These are phyloP conservation scores for Nasturtium officinale DNA, from an alignment of 345 rosid species.

Conservation along the genomic window DNA sequence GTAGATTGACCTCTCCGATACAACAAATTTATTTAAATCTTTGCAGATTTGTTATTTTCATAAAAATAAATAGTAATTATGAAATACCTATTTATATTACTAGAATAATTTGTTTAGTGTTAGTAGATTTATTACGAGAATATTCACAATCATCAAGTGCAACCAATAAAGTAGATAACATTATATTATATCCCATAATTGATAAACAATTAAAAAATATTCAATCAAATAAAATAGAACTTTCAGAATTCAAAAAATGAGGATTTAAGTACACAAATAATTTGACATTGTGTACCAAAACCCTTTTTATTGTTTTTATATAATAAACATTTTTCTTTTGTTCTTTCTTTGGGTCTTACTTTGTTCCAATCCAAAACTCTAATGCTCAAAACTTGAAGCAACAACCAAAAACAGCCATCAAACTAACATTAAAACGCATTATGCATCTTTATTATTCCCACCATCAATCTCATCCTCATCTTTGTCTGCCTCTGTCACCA, in stretches of 20 bases:
- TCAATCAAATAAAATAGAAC: not conserved
- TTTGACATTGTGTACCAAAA: conserved; percentile 27
- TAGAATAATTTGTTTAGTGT: too few relatives aligned
- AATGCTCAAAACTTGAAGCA: too few relatives aligned
- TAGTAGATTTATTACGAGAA: too few relatives aligned
- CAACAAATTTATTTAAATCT: too few relatives aligned
- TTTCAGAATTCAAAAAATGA: conserved; percentile 31
- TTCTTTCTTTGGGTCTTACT: conserved; percentile 17
- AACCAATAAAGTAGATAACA: not conserved
- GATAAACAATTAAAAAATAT: not conserved
- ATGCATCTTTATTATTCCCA: conserved; percentile 32
- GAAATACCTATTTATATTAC: too few relatives aligned
- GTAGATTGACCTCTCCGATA: too few relatives aligned
- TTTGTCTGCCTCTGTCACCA: conserved; percentile 14
- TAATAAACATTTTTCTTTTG: conserved; percentile 17
- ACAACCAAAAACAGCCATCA: conserved; percentile 5
- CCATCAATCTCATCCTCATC: conserved; percentile 33
- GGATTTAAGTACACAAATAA: conserved; percentile 23
- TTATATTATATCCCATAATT: not conserved
- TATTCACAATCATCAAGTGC: not conserved
- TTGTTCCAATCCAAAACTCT: conserved; percentile 30
- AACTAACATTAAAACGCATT: conserved; percentile 9
- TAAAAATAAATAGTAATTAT: too few relatives aligned
- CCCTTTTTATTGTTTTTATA: conserved; percentile 26
- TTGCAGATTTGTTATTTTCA: too few relatives aligned